Base-by-base conservation (phyloP, 805 yeast species). In the Komagataella phaffii region DNA sequence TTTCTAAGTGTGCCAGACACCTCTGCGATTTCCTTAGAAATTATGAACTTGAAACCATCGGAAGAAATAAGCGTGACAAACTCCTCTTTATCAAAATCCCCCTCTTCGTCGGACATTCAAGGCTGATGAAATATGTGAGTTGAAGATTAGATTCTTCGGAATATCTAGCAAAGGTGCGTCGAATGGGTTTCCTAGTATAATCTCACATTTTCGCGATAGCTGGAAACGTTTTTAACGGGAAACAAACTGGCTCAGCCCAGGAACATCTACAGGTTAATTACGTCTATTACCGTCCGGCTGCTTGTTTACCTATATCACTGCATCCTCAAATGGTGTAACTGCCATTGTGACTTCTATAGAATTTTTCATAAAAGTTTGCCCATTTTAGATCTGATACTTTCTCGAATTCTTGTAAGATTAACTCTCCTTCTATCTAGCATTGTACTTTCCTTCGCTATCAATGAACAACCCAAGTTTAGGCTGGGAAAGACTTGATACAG, bases 401-500 rank as follows among this genome's bases (percentile, higher is more conserved):
- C 40, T 30, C 40, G 40, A 30, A 30, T 30, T 30, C 40, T 12
- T 10, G 40, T 4, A 8, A 8, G n/a, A 30, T 30, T 14, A 4
- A 30, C 10, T 30, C 40, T 30, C 14, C 40, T 30, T 10, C 40
- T 30, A 30, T 30, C 40, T 30, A 21, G 6, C 23, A 21, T 21
- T 21, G 17, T 21, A 3, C 3, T 30, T 30, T 10, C 14, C 40
- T 30, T 14, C n/a, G 12, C 40, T 40, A 60, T 58, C 58, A 50
- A n/a, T 5, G 8, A 24, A 40, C 70, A 2, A 69, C 64, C 79
- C 79, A 10, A 70, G 75, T 56, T 61, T 73, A 54, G 75, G 75
- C 47, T 89, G 97, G 97, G 96, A 88, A 63, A 75, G 83, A 56
- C 73, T 89, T 17, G 81, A 79, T 51, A 79, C 80, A 63, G 83